phyloP scores from a whole-genome alignment of 1,284 basidiomycete genomes.

The Rhodotorula sp. region DNA sequence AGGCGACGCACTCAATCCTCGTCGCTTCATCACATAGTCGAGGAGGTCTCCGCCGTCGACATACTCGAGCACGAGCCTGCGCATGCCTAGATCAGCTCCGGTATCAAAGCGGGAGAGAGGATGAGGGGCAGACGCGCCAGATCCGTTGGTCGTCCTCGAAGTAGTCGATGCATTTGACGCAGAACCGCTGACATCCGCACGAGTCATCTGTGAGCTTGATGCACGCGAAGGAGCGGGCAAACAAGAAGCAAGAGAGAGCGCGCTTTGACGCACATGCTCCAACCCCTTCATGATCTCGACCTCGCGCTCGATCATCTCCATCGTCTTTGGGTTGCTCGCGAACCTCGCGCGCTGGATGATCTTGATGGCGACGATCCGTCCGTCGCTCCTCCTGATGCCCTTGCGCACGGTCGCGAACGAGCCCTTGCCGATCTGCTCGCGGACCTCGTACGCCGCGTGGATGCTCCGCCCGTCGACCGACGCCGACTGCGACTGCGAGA shows the following conservation, averaged over 20 bases:
- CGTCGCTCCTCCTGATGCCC: conserved; percentile 63
- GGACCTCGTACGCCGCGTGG: conserved; percentile 42
- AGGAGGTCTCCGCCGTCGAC: conserved; percentile 87
- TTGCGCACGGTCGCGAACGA: conserved; percentile 77
- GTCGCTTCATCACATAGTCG: conserved; percentile 41
- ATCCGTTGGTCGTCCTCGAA: conserved; percentile 70
- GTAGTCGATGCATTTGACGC: conserved; percentile 76
- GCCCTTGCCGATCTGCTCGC: conserved; percentile 64
- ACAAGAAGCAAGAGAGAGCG: background rate
- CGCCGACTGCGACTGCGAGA: conserved; percentile 22
- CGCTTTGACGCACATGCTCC: conserved; percentile 59
- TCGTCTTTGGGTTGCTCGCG: conserved; percentile 54
- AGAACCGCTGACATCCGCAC: conserved; percentile 60
- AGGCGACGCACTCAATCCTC: conserved; percentile 43
- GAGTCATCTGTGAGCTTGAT: no score
- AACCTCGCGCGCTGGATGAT: conserved; percentile 60
- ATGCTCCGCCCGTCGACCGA: conserved; percentile 28
- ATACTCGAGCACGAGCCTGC: conserved; percentile 74
- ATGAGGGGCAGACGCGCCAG: conserved; percentile 53
- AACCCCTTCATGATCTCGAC: conserved; percentile 74
- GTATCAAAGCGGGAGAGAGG: background rate
- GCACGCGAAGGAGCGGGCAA: background rate
- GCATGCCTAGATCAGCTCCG: background rate
- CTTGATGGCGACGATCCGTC: conserved; percentile 71
- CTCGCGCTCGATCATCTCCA: conserved; percentile 67